phyloP scores from a whole-genome alignment of 495 filamentous ascomycete species.

The Filosporella fistucella region DNA sequence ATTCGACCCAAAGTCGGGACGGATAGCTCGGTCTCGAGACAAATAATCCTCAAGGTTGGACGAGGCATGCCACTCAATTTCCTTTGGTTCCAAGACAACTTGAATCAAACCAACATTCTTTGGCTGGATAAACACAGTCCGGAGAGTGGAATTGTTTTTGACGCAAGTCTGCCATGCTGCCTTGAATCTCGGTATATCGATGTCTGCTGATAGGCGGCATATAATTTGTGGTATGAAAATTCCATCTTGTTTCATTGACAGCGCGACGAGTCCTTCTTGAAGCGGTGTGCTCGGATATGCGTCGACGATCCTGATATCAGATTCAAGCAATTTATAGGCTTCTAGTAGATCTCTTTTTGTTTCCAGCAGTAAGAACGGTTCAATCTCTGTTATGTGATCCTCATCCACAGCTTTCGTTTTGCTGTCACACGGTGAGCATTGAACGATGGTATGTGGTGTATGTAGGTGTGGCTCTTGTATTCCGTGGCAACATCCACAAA shows the following conservation, averaged over 20 bases:
- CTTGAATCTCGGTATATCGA: slow-evolving; percentile 1
- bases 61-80: not conserved
- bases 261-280: slow-evolving; percentile 1
- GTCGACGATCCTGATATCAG: not conserved
- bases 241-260: slow-evolving; percentile 4
- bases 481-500: not conserved
- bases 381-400: not conserved
- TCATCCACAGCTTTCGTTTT: not conserved
- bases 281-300: slow-evolving; percentile 5
- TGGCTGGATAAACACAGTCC: not conserved
- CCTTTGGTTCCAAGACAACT: not conserved
- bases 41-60: not conserved
- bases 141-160: not conserved
- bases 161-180: not conserved
- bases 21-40: not conserved
- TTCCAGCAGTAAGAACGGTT: not conserved
- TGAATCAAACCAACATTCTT: not conserved
- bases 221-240: not conserved
- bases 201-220: not conserved
- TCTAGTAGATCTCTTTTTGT: not conserved
- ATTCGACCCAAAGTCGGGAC: not conserved
- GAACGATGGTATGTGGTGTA: not conserved
- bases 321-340: not conserved
- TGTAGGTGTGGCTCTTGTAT: not conserved
- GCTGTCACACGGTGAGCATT: not conserved